Conservation (phyloP, 805 yeast species). For the Saccharomycopsis babjevae region DNA sequence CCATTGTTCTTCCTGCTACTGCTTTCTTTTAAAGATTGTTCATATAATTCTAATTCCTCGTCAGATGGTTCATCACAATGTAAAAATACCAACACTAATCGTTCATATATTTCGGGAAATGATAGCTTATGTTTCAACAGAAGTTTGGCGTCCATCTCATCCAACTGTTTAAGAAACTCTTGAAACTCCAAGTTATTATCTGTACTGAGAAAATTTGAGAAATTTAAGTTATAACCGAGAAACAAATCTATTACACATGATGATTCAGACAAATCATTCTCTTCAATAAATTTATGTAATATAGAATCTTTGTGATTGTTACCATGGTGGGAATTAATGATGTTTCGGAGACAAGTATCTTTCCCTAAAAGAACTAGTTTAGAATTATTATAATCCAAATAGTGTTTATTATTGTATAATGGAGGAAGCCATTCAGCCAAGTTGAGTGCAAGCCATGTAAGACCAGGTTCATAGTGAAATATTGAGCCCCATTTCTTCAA, state of each 20-base stretch:
- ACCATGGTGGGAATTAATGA: neutral
- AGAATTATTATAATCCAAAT: conserved; percentile 24
- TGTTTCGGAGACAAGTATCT: conserved; percentile 23
- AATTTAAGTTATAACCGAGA: conserved; percentile 8
- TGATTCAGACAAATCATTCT: conserved; percentile 6
- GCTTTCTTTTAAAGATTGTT: conserved; percentile 20
- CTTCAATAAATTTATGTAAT: neutral
- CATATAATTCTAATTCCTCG: conserved; percentile 26
- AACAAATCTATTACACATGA: conserved; percentile 13
- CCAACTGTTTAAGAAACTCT: conserved; percentile 22
- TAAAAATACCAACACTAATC: conserved; percentile 61
- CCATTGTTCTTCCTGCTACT: neutral
- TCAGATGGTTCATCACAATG: conserved; percentile 53
- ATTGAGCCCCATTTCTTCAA: conserved; percentile 68
- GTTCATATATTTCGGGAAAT: conserved; percentile 55
- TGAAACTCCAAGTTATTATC: conserved; percentile 15
- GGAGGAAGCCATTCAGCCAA: conserved; percentile 87
- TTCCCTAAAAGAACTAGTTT: conserved; percentile 47
- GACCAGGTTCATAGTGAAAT: conserved; percentile 68
- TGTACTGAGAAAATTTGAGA: conserved; percentile 13
- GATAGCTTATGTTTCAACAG: conserved; percentile 36
- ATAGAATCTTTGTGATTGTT: conserved; percentile 6
- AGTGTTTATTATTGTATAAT: conserved; percentile 27
- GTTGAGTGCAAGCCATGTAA: conserved; percentile 82
- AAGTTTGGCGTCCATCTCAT: conserved; percentile 12